These are phyloP conservation scores for Athelia sp. DNA, from an alignment of 1,284 basidiomycete genomes.

Conservation along the genomic window DNA sequence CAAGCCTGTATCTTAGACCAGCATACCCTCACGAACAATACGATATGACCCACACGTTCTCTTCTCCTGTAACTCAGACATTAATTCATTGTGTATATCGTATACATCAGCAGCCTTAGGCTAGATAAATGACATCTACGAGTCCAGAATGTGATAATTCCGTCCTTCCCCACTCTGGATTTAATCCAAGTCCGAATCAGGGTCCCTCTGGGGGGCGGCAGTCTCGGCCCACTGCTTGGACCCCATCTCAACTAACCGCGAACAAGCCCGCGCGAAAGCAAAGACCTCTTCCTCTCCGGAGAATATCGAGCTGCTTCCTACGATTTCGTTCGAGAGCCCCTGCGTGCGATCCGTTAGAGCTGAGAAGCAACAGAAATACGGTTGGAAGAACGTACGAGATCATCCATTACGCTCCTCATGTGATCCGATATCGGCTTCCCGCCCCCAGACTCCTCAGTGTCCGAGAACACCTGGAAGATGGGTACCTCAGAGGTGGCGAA, in stretches of 20 bases:
- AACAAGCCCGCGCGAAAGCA: slow-evolving; percentile 91
- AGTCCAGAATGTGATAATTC: too few relatives aligned
- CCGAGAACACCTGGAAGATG: slow-evolving; percentile 83
- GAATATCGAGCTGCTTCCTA: slow-evolving; percentile 84
- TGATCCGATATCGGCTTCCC: slow-evolving; percentile 61
- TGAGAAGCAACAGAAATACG: not conserved
- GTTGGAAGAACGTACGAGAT: slow-evolving; percentile 54
- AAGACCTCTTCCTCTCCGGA: slow-evolving; percentile 93
- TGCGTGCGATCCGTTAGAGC: slow-evolving; percentile 23
- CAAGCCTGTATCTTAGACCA: too few relatives aligned
- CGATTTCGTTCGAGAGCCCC: slow-evolving; percentile 73
- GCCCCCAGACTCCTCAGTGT: slow-evolving; percentile 37
- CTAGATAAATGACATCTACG: too few relatives aligned
- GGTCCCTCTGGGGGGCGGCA: slow-evolving; percentile 23
- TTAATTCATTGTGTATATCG: too few relatives aligned
- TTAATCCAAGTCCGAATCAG: too few relatives aligned
- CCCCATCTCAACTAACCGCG: slow-evolving; percentile 88
- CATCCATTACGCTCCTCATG: slow-evolving; percentile 87
- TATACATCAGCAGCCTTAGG: too few relatives aligned
- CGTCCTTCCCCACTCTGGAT: too few relatives aligned
- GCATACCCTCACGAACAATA: too few relatives aligned
- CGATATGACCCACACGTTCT: too few relatives aligned
- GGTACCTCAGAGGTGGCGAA: slow-evolving; percentile 90
- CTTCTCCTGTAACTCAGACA: too few relatives aligned
- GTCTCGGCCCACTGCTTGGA: slow-evolving; percentile 80